Base-by-base conservation (phyloP, 805 yeast genomes). In the Wickerhamiella lipophila region DNA sequence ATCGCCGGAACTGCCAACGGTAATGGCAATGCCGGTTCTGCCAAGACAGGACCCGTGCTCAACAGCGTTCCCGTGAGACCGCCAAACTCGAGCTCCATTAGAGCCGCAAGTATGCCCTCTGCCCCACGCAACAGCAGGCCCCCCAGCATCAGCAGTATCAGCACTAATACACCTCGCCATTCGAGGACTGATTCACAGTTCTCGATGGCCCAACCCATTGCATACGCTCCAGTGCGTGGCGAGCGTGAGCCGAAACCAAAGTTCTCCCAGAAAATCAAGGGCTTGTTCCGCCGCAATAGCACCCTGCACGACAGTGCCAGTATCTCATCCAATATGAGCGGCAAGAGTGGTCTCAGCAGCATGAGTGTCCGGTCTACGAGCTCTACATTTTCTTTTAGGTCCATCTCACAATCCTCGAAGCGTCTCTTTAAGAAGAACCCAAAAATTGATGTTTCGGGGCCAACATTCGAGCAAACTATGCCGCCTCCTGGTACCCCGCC, bases 371-470 rank as follows among this genome's bases (percentile, higher is more conserved):
- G 46, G 42, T 60, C 64, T 3, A 52, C 58, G 4, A 52, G 57
- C 15, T 58, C 64, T 3, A 54, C 55, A 5, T 52, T 57, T n/a
- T 60, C 65, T 9, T 49, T 57, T 46, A 53, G 59, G 2, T 57
- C 63, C 1, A 39, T 56, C 29, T 47, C 49, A 23, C 52, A 53
- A 11, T 34, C 43, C 2, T 32, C 47, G 3, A 47, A 47, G 42
- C 35, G 42, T 12, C n/a, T 47, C 7, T 47, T 47, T 22, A 47
- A 47, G 19, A 41, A 47, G 41, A 25, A 11, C 12, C 25, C 43
- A 15, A 27, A 30, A 39, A 26, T 40, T 4, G 40, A 15, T 19
- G 44, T 39, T 9, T 6, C n/a, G 25, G 30, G 21, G n/a, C 49
- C 44, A 3, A 46, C 43, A 8, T 39, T 46, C 23, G 40, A 30